Evolutionary conservation across 179 eudicot species (phyloP).

Genomic region (Vitellaria paradoxa): DNA sequence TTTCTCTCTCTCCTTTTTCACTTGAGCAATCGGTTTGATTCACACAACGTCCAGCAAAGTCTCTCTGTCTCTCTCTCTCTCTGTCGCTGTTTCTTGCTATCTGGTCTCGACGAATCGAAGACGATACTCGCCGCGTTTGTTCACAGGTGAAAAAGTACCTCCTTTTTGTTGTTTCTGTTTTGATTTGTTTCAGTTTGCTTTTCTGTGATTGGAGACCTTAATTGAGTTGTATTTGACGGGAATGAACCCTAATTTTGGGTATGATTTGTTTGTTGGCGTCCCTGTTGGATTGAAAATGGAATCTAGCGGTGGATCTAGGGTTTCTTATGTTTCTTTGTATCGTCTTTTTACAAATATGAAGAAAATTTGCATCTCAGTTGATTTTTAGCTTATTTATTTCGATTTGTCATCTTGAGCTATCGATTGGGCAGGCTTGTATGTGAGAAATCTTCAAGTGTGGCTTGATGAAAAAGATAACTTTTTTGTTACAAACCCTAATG

Average conservation of each 20-base stretch:
- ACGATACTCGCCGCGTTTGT: constrained; percentile 24
- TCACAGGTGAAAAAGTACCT: constrained; percentile 10
- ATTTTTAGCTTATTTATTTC: background rate
- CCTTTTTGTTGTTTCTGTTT: background rate
- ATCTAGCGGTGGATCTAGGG: constrained; percentile 4
- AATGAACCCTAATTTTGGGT: constrained; percentile 6
- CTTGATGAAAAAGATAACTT: background rate
- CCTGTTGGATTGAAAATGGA: background rate
- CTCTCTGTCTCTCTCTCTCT: background rate
- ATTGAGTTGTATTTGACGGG: background rate
- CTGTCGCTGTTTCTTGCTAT: background rate
- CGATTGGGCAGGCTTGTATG: constrained; percentile 1
- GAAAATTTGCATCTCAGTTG: background rate
- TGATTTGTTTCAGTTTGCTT: background rate
- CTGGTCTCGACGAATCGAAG: constrained; percentile 5
- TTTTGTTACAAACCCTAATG: too few relatives aligned
- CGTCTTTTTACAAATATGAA: background rate
- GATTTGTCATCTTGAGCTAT: background rate
- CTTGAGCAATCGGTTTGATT: background rate
- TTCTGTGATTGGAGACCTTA: background rate
- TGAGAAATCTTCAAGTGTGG: background rate
- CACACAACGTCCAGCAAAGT: background rate
- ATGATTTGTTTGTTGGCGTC: background rate
- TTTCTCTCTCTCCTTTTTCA: background rate
- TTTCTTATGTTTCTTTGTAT: background rate